Evolutionary conservation across 768 basidiomycete genomes (phyloP).

Genomic region (Pleurotus salmoneostramineus): DNA sequence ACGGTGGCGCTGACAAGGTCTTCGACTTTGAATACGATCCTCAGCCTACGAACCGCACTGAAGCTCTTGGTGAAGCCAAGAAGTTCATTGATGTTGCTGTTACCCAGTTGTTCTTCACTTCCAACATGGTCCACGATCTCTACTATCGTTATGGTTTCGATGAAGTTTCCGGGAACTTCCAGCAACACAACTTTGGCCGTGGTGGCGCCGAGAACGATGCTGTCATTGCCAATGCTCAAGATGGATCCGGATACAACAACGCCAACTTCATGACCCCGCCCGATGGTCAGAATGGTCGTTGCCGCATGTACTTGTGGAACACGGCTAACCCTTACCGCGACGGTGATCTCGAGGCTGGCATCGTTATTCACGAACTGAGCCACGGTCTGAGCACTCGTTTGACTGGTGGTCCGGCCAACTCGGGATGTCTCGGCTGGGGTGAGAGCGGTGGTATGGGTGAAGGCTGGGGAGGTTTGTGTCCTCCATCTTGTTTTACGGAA

Average conservation of each 20-base stretch:
- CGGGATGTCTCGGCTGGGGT: constrained; percentile 93
- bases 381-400: constrained; percentile 93
- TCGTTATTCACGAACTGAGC: constrained; percentile 86
- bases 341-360: constrained; percentile 94
- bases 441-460: constrained; percentile 98
- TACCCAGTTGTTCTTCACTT: constrained; percentile 86
- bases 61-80: constrained; percentile 68
- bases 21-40: constrained; percentile 81
- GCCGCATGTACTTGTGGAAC: constrained; percentile 98
- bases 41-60: constrained; percentile 44
- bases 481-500: neutral
- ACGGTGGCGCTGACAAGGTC: constrained; percentile 44
- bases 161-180: constrained; percentile 93
- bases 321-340: constrained; percentile 88
- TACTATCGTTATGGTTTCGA: constrained; percentile 92
- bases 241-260: constrained; percentile 90
- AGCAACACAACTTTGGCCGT: constrained; percentile 92
- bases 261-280: constrained; percentile 90
- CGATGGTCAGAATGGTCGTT: constrained; percentile 83
- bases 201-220: constrained; percentile 87
- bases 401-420: constrained; percentile 91
- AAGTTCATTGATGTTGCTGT: constrained; percentile 85
- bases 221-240: constrained; percentile 93
- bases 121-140: constrained; percentile 77
- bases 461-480: constrained; percentile 77